Conservation (phyloP, 805 yeast genomes). For the Wickerhamomyces queroliae region DNA sequence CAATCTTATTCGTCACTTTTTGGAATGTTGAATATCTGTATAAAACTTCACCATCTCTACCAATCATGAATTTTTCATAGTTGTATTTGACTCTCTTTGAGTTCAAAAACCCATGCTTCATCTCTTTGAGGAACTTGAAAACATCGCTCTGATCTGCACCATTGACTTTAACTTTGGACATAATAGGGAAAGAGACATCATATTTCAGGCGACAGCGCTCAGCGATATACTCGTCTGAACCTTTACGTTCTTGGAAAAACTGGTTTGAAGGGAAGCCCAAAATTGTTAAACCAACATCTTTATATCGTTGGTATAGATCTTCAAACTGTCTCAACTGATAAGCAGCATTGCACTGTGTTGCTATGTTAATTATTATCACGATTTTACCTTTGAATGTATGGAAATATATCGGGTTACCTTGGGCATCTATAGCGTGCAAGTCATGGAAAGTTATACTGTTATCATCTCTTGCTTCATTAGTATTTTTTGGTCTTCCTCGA, state of each 20-base stretch:
- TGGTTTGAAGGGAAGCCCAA: conserved; percentile 92
- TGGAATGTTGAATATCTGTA: conserved; percentile 50
- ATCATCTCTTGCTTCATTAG: too few species aligned
- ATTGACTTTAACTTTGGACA: conserved; percentile 75
- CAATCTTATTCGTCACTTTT: conserved; percentile 34
- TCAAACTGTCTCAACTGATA: conserved; percentile 75
- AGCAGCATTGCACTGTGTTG: conserved; percentile 78
- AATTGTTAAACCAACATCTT: conserved; percentile 56
- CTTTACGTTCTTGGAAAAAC: conserved; percentile 78
- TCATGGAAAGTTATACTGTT: conserved; percentile 58
- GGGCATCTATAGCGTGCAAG: conserved; percentile 52
- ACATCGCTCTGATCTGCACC: conserved; percentile 68
- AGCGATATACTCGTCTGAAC: conserved; percentile 60
- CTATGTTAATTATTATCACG: conserved; percentile 80
- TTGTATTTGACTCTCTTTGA: conserved; percentile 67
- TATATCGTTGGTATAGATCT: conserved; percentile 57
- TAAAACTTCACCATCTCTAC: conserved; percentile 49
- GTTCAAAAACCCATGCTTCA: conserved; percentile 54
- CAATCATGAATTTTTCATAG: conserved; percentile 64
- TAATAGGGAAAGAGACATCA: conserved; percentile 78
- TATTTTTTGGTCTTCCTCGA: too few species aligned
- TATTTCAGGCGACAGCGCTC: conserved; percentile 65
- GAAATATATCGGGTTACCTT: conserved; percentile 55
- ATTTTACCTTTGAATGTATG: conserved; percentile 66
- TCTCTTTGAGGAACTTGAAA: conserved; percentile 60